Percentiles rank a stretch among this genome's conserved stretches.
Evolutionary conservation across 78 protist genomes (phyloP).

Genomic region (Dictyostelium intermedium): DNA sequence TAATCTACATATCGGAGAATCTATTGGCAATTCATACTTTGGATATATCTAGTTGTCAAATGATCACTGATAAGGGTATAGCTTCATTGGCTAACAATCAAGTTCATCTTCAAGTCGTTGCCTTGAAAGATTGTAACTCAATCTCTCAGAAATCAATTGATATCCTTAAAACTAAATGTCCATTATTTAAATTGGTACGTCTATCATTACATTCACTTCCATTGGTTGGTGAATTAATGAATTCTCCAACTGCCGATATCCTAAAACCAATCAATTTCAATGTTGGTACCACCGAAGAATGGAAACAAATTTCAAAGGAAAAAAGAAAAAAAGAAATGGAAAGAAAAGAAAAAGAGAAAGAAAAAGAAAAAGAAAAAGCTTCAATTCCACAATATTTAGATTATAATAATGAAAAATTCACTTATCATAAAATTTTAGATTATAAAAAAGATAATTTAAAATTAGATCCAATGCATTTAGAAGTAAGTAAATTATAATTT

Average conservation of each 20-base stretch:
- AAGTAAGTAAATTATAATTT: not conserved
- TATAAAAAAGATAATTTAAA: not conserved
- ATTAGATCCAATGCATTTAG: conserved; percentile 37
- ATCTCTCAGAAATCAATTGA: conserved; percentile 44
- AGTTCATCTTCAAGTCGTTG: conserved; percentile 17
- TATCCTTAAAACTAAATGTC: conserved; percentile 22
- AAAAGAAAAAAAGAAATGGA: not conserved
- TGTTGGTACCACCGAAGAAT: not conserved
- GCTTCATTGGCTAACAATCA: conserved; percentile 15
- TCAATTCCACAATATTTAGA: not conserved
- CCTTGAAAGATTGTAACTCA: conserved; percentile 38
- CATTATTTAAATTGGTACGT: conserved; percentile 32
- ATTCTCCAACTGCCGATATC: not conserved
- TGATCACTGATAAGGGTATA: conserved; percentile 55
- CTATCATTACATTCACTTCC: conserved; percentile 61
- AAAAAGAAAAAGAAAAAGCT: not conserved
- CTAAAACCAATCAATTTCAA: conserved; percentile 37
- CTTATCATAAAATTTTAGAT: not conserved
- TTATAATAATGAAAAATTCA: not conserved
- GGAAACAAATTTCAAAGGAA: not conserved
- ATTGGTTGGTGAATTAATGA: conserved; percentile 38
- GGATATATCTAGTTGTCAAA: conserved; percentile 5
- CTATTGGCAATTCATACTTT: not conserved
- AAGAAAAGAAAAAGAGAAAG: not conserved
- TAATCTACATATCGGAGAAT: conserved; percentile 46